A percentile compares a stretch with the other conserved stretches of the same genome.
These are phyloP conservation scores for Linum lewisii DNA, from an alignment of 345 rosid species.

Conservation along the genomic window DNA sequence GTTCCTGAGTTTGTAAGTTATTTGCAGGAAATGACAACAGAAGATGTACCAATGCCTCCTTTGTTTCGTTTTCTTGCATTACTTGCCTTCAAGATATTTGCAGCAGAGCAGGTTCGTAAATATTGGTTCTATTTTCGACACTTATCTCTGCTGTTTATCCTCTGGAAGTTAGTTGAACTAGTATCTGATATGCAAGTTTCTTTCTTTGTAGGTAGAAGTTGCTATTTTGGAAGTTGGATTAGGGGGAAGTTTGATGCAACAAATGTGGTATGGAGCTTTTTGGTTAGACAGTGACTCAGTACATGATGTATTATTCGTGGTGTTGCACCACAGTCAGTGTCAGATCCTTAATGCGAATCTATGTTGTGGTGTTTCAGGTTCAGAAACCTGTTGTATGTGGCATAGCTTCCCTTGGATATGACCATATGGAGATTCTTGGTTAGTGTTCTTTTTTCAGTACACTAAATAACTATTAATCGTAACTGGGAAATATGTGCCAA, in stretches of 20 bases:
- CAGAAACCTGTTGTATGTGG: conserved; percentile 79
- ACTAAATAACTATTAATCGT: conserved; percentile 11
- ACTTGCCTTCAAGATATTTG: conserved; percentile 86
- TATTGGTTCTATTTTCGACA: not conserved
- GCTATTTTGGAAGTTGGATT: conserved; percentile 90
- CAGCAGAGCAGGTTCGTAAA: conserved; percentile 63
- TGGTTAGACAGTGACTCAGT: conserved; percentile 4
- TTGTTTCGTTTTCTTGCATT: conserved; percentile 82
- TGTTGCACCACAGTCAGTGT: not conserved
- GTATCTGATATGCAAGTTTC: conserved; percentile 3
- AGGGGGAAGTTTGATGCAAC: conserved; percentile 92
- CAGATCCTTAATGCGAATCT: conserved; percentile 8
- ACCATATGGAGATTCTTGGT: conserved; percentile 99
- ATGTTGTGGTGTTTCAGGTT: conserved; percentile 37
- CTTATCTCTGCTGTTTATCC: conserved; percentile 1
- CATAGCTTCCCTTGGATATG: conserved; percentile 87
- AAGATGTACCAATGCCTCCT: conserved; percentile 82
- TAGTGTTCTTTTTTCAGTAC: conserved; percentile 32
- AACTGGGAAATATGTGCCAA: conserved; percentile 4
- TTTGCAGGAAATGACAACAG: conserved; percentile 56
- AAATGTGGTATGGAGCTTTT: conserved; percentile 55
- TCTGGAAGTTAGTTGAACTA: not conserved
- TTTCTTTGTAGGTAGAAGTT: conserved; percentile 65
- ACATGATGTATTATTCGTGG: not conserved
- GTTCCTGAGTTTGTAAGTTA: not conserved